Evolutionary conservation across 2,329 filamentous ascomycete genomes (phyloP), one percentile per base, ranked within the genome.

Genomic region (Akanthomyces muscarius): DNA sequence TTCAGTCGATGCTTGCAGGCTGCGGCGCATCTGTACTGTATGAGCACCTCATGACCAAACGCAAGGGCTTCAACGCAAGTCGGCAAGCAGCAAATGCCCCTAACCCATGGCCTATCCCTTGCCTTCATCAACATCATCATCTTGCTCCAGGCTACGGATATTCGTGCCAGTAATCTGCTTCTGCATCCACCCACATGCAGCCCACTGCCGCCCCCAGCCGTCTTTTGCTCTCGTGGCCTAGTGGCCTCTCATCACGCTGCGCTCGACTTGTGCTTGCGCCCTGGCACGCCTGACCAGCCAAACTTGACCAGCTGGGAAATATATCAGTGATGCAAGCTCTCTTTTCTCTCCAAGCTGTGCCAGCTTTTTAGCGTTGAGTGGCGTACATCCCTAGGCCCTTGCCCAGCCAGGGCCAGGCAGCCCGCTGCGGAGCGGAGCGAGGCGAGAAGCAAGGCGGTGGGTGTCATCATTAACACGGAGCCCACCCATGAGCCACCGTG

Each of bases 381-480:
- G 59, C 59, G 59, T 50, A 48, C 59, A 61, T 47, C 50, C 41
- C 38, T 47, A 48, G 50, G 28, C 6, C 6, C 28, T 30, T 30
- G 4, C 6, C 59, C 50, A 36, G 33, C 33, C 33, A 36, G 33
- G 54, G 59, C 42, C n/a, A 42, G 59, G 18, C n/a, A 28, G 50
- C 50, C 50, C 51, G 51, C 59, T 47, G 30, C 59, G 59, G 59
- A 61, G 41, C 59, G 59, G 59, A 54, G 59, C 59, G 59, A 61
- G 50, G 51, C 50, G 59, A 61, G 50, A 41, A 50, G 41, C 42
- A 54, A 61, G 38, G 38, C 55, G 59, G 50, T 61, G 50, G 45
- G 50, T 47, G 55, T 48, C 55, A 48, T 57, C 14, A 53, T 53
- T 14, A 38, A 36, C 33, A 53, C 30, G 5, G 28, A 53, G n/a